Percentiles rank a stretch among this genome's conserved stretches.
phyloP scores from a whole-genome alignment of 2,329 filamentous ascomycete species.

The Microsporum audouinii region DNA sequence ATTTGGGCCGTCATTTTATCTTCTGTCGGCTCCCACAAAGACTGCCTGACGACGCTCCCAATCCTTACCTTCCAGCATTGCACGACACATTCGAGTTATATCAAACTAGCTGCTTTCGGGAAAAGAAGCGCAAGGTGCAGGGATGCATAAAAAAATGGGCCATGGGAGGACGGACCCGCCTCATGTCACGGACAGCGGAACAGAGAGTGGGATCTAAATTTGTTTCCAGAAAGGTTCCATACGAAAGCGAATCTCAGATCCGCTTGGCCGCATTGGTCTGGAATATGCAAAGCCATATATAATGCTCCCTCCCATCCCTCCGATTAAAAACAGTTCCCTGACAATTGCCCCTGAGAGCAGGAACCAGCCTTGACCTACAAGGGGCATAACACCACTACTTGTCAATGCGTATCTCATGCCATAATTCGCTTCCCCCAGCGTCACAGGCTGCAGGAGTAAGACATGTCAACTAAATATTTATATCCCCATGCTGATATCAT shows the following conservation, averaged over 20 bases:
- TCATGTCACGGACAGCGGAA: not conserved
- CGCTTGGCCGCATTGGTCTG: not conserved
- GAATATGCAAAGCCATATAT: not conserved
- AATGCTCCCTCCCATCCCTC: not conserved
- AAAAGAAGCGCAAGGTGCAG: not conserved
- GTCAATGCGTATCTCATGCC: not conserved
- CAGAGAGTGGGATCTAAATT: not conserved
- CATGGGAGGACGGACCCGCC: not conserved
- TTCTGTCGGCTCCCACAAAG: not conserved
- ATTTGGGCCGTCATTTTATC: not conserved
- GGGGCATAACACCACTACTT: not conserved
- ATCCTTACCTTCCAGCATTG: not conserved
- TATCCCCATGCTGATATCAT: not conserved
- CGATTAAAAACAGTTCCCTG: not conserved
- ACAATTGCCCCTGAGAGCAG: not conserved
- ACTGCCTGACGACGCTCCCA: not conserved
- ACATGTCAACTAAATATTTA: not conserved
- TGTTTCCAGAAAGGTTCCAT: slow-evolving; percentile 2
- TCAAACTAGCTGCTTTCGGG: not conserved
- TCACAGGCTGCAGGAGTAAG: not conserved
- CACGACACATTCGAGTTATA: not conserved
- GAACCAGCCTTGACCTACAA: not conserved
- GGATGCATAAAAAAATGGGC: not conserved
- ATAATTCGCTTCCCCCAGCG: no score
- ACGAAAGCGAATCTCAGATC: slow-evolving; percentile 3